Evolutionary conservation across 2,329 filamentous ascomycete species (phyloP).

Genomic region (Cladosporium sp.): DNA sequence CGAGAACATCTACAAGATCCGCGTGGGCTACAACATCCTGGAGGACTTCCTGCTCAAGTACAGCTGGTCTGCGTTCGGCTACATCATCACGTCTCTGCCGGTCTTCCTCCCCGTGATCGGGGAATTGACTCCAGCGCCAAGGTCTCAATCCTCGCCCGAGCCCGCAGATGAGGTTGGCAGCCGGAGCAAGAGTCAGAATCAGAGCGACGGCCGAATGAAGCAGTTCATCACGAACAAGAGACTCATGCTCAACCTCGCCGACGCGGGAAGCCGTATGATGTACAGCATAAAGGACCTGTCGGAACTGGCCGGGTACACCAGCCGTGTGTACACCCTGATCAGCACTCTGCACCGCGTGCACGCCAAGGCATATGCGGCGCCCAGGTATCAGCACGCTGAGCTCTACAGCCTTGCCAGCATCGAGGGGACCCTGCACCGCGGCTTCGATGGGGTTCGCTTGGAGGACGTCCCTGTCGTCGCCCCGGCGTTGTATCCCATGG

Average conservation of each 20-base stretch:
- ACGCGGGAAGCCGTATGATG: constrained; percentile 98
- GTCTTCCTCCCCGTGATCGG: constrained; percentile 94
- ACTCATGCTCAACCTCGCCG: constrained; percentile 92
- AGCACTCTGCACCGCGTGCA: constrained; percentile 91
- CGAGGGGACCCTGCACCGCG: constrained; percentile 88
- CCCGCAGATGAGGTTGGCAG: constrained; percentile 15
- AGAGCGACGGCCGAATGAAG: constrained; percentile 72
- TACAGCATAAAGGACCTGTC: constrained; percentile 98
- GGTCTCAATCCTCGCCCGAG: constrained; percentile 5
- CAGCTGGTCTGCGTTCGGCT: constrained; percentile 96
- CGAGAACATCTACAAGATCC: constrained; percentile 96
- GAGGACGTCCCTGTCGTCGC: constrained; percentile 92
- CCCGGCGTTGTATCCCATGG: constrained; percentile 78
- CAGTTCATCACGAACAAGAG: constrained; percentile 99
- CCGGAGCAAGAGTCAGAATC: constrained; percentile 7
- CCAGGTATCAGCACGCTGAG: constrained; percentile 62
- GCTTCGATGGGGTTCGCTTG: constrained; percentile 87
- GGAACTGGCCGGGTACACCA: constrained; percentile 92
- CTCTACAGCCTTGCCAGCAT: constrained; percentile 85
- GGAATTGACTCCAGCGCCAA: constrained; percentile 54
- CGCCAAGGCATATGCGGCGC: constrained; percentile 75
- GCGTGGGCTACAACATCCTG: constrained; percentile 97
- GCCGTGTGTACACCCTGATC: constrained; percentile 89
- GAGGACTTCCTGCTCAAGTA: constrained; percentile 98
- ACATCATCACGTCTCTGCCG: constrained; percentile 84